These are phyloP conservation scores for Magnusiomyces clavatus DNA, from an alignment of 1,139 yeast genomes.

Conservation along the genomic window DNA sequence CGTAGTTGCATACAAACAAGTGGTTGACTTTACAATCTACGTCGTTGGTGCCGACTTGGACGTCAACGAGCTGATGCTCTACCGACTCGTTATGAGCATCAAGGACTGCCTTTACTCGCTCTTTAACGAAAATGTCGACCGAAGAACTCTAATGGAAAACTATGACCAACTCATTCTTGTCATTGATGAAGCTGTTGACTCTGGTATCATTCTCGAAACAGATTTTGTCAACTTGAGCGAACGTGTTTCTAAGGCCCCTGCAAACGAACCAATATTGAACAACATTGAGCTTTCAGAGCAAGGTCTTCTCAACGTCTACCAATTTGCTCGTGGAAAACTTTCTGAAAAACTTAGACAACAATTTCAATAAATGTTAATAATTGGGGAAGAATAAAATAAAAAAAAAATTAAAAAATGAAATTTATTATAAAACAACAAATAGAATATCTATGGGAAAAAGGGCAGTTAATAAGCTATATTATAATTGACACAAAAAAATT, in stretches of 20 bases:
- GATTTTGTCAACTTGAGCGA: slow-evolving; percentile 83
- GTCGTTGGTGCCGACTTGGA: slow-evolving; percentile 63
- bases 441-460: neutral
- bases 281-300: slow-evolving; percentile 78
- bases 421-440: neutral
- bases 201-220: slow-evolving; percentile 80
- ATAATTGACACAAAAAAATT: neutral
- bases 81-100: slow-evolving; percentile 68
- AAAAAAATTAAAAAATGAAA: neutral
- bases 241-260: slow-evolving; percentile 80
- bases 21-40: slow-evolving; percentile 63
- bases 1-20: slow-evolving; percentile 69
- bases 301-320: slow-evolving; percentile 81
- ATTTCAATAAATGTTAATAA: slow-evolving; percentile 27
- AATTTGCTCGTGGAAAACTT: slow-evolving; percentile 79
- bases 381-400: neutral
- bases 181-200: slow-evolving; percentile 82
- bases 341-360: slow-evolving; percentile 78
- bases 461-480: neutral
- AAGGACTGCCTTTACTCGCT: slow-evolving; percentile 75
- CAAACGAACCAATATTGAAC: slow-evolving; percentile 48
- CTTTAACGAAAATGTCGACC: slow-evolving; percentile 56
- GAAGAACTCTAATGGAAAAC: slow-evolving; percentile 67
- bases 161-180: slow-evolving; percentile 83
- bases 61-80: slow-evolving; percentile 82